A percentile compares a stretch with the other conserved stretches of the same genome.
Conservation (phyloP, 2,329 filamentous ascomycete genomes). For the Aspergillus awamori region DNA sequence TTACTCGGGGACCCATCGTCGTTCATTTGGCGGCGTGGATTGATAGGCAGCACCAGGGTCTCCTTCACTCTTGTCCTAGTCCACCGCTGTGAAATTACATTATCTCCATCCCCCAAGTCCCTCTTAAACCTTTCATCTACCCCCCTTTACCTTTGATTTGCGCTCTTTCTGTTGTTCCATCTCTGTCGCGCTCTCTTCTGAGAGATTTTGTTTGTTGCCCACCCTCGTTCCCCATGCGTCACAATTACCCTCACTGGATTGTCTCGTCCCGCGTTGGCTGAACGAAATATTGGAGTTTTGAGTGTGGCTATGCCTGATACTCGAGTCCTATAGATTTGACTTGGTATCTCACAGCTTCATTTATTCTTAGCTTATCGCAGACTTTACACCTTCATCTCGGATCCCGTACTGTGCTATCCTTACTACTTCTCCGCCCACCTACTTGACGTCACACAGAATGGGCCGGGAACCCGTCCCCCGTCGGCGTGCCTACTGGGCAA, state of each 20-base stretch:
- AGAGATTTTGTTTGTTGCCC: background rate
- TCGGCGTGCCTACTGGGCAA: background rate
- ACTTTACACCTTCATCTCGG: no score
- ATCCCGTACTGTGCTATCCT: no score
- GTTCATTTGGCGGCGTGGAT: no score
- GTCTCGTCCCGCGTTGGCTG: background rate
- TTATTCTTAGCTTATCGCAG: no score
- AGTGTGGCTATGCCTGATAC: background rate
- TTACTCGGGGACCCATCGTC: no score
- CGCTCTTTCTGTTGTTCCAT: background rate
- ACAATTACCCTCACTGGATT: background rate
- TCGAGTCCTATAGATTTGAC: background rate
- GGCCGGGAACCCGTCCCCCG: background rate
- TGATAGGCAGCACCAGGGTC: background rate
- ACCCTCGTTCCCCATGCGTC: background rate
- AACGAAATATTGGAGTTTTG: background rate
- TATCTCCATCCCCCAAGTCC: background rate
- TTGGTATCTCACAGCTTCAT: background rate
- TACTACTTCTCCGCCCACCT: no score
- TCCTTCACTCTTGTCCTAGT: background rate
- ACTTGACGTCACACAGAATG: background rate
- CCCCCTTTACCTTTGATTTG: background rate
- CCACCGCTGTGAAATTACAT: background rate
- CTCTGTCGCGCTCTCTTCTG: no score
- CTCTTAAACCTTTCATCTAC: background rate